phyloP scores from a whole-genome alignment of 495 filamentous ascomycete species.

The Aspergillus campestris region DNA sequence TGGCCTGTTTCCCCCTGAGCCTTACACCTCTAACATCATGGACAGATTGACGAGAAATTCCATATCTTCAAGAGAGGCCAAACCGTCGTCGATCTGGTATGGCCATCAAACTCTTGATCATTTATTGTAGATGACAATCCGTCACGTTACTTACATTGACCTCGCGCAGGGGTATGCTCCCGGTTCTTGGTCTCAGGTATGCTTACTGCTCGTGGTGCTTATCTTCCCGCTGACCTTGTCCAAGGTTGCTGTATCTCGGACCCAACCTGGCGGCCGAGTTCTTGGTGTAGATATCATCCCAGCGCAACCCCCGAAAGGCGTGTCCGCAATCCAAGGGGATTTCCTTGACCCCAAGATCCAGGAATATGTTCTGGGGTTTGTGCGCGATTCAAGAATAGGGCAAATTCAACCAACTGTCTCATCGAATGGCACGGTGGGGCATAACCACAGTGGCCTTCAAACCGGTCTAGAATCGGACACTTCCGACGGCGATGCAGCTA shows the following conservation, averaged over 20 bases:
- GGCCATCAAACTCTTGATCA: constrained; percentile 12
- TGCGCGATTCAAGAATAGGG: constrained; percentile 57
- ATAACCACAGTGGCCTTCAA: background rate
- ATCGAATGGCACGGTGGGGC: constrained; percentile 4
- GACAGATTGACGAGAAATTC: constrained; percentile 71
- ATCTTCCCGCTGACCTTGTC: background rate
- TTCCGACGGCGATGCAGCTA: too few relatives aligned
- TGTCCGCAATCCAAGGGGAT: constrained; percentile 88
- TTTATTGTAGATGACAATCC: background rate
- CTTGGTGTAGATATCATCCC: constrained; percentile 92
- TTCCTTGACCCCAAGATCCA: constrained; percentile 68
- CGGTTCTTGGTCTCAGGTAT: constrained; percentile 86
- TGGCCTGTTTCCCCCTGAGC: background rate
- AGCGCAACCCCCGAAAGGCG: constrained; percentile 77
- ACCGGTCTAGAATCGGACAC: constrained; percentile 1
- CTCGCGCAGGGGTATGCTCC: constrained; percentile 74
- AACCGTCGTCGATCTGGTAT: constrained; percentile 81
- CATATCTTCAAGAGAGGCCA: constrained; percentile 67
- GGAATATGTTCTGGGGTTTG: constrained; percentile 61
- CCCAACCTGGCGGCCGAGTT: constrained; percentile 65
- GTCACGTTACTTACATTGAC: background rate
- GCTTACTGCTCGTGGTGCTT: background rate
- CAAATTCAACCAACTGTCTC: constrained; percentile 27
- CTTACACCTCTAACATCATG: background rate
- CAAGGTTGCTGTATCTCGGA: constrained; percentile 70